A percentile compares a stretch with the other conserved stretches of the same genome.
Conservation (phyloP, 768 basidiomycete species). For the Phanerochaete sordida region DNA sequence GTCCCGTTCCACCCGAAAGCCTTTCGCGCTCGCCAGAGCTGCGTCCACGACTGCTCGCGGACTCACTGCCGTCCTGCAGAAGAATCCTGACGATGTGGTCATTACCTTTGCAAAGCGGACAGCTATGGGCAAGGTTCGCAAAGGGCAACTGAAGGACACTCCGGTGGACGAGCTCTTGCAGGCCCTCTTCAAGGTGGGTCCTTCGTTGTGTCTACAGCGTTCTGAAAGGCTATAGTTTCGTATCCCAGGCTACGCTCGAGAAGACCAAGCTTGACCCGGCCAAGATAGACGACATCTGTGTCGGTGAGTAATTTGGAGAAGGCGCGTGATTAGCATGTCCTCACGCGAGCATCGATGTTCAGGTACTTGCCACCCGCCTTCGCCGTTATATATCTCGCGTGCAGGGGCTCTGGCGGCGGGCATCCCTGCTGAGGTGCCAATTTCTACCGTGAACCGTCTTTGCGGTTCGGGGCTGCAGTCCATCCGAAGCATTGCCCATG, state of each 20-base stretch:
- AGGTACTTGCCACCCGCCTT: conserved; percentile 85
- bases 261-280: conserved; percentile 64
- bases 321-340: not conserved
- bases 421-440: conserved; percentile 81
- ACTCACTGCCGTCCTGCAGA: conserved; percentile 54
- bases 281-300: conserved; percentile 79
- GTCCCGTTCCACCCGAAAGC: not conserved
- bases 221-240: not conserved
- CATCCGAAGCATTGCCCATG: conserved; percentile 85
- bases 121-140: conserved; percentile 84
- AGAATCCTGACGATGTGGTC: conserved; percentile 81
- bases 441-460: conserved; percentile 88
- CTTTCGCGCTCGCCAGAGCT: conserved; percentile 17
- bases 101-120: conserved; percentile 88
- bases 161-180: conserved; percentile 85
- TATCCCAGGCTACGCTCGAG: conserved; percentile 57
- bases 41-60: conserved; percentile 40
- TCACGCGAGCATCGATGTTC: not conserved
- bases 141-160: conserved; percentile 88
- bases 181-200: conserved; percentile 71
- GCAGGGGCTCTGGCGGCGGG: conserved; percentile 88
- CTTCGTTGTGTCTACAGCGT: not conserved
- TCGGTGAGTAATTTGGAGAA: conserved; percentile 47
- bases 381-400: conserved; percentile 77
- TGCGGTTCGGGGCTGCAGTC: conserved; percentile 95